Conservation (phyloP, 805 yeast species). For the Tetrapisispora namnaoensis region DNA sequence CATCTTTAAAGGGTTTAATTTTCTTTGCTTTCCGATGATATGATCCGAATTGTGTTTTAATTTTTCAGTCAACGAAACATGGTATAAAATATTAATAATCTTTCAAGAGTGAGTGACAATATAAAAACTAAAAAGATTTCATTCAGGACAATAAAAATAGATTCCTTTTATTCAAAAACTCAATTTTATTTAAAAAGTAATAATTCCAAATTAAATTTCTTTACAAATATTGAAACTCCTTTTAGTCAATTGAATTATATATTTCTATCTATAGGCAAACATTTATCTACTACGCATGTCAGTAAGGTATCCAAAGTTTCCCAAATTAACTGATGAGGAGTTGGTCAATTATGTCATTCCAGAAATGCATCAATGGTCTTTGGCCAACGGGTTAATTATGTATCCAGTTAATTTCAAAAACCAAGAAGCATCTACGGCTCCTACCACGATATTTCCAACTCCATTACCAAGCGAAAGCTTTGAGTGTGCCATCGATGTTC, state of each 20-base stretch:
- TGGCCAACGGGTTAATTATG: conserved; percentile 75
- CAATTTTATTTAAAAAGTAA: too few species aligned
- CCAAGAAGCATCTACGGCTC: conserved; percentile 50
- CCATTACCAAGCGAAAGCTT: conserved; percentile 69
- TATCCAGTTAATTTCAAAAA: conserved; percentile 49
- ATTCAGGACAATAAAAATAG: too few species aligned
- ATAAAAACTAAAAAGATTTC: too few species aligned
- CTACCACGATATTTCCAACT: conserved; percentile 85
- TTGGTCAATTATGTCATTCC: conserved; percentile 30
- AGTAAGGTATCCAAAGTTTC: conserved; percentile 11
- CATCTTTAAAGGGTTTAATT: too few species aligned
- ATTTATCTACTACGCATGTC: background rate
- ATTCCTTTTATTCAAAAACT: background rate
- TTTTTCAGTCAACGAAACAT: background rate
- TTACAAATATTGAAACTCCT: too few species aligned
- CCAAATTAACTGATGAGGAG: conserved; percentile 20
- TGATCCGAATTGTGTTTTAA: too few species aligned
- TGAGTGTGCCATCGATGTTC: conserved; percentile 55
- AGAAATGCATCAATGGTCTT: conserved; percentile 60
- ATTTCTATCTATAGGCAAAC: too few species aligned
- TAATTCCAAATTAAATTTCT: too few species aligned
- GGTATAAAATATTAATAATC: background rate
- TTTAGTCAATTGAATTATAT: too few species aligned
- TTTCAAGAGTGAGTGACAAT: background rate
- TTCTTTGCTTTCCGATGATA: background rate